Evolutionary conservation across 768 basidiomycete species (phyloP), one percentile per base, ranked within the genome.

Genomic region (Pleurotus giganteus): DNA sequence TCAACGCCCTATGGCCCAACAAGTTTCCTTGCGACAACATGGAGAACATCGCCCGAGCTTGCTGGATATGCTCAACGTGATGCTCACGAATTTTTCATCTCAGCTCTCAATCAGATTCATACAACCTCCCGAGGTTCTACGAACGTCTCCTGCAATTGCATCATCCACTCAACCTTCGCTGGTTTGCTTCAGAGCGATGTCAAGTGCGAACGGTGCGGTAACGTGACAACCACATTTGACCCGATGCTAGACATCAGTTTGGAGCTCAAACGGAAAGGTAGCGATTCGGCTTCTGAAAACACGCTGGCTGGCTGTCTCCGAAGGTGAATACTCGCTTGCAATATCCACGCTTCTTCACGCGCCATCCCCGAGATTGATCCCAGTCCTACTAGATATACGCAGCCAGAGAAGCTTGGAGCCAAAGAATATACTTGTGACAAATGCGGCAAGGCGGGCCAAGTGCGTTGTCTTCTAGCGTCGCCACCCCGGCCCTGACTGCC

Each of bases 41-140:
- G 94, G 95, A 83, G 78, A 61, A 80, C 78, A 58, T 86, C 88
- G 0, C 71, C 86, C 0, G 93, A 96, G 57, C 75, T 98, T 24
- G 84, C 92, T 4, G 95, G 94, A 2, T 93, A 98, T 64, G 85
- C 91, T 0, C 96, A 98, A 67, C 96, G 96, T 64, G 95, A 98
- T 58, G 91, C 93, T 2, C 93, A 95, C 74, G 88, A 92, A 67
- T 89, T 85, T 65, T 90, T 92, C 68, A 90, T 92, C 26, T 79
- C 86, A 15, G 82, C 86, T 0, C 74, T 98, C 23, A 94, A 95
- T 63, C 89, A 93, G 60, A 89, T 97, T 9, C 95, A 98, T 66
- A 74, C 77, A 17, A 89, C 83, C 32, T 88, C 87, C 9, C 78
- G 86, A 34, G 85, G 89, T 1, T 84, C 83, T 52, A 90, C 87